phyloP scores from a whole-genome alignment of 1,284 basidiomycete species.

The Kwoniella shivajii region DNA sequence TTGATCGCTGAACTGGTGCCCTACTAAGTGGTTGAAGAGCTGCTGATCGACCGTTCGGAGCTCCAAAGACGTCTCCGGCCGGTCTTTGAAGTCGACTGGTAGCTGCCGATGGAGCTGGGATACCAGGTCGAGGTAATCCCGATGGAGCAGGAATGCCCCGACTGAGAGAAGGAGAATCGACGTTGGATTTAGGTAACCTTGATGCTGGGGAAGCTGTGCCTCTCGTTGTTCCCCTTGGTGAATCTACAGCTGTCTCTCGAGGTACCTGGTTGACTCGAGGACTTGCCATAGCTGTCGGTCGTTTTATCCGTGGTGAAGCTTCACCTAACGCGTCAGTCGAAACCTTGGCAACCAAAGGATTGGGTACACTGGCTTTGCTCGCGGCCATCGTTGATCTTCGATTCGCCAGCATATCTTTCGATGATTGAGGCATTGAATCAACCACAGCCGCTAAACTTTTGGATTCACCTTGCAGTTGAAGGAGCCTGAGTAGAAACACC shows the following conservation, averaged over 20 bases:
- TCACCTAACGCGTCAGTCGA: conserved; percentile 16
- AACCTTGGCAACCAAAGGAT: conserved; percentile 19
- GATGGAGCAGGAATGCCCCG: conserved; percentile 14
- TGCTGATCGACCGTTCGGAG: conserved; percentile 12
- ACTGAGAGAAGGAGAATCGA: conserved; percentile 8
- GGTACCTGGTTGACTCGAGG: conserved; percentile 4
- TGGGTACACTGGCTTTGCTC: conserved; percentile 27
- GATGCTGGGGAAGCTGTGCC: conserved; percentile 2
- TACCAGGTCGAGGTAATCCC: background rate
- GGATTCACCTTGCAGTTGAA: conserved; percentile 48
- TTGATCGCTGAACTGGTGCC: conserved; percentile 1
- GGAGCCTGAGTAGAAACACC: conserved; percentile 23
- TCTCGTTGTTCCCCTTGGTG: background rate
- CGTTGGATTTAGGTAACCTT: conserved; percentile 6
- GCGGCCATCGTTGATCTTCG: conserved; percentile 44
- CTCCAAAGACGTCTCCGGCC: conserved; percentile 19
- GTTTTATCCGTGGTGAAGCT: conserved; percentile 18
- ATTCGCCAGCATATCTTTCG: conserved; percentile 53
- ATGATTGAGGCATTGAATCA: conserved; percentile 37
- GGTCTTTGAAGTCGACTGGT: conserved; percentile 12
- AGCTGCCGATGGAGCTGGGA: conserved; percentile 1
- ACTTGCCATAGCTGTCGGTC: conserved; percentile 1
- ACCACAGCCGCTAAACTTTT: conserved; percentile 40
- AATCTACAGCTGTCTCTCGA: background rate
- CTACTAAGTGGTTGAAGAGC: conserved; percentile 30